These are phyloP conservation scores for Solanum bukasovii DNA, from an alignment of 257 asterid species.

Conservation along the genomic window DNA sequence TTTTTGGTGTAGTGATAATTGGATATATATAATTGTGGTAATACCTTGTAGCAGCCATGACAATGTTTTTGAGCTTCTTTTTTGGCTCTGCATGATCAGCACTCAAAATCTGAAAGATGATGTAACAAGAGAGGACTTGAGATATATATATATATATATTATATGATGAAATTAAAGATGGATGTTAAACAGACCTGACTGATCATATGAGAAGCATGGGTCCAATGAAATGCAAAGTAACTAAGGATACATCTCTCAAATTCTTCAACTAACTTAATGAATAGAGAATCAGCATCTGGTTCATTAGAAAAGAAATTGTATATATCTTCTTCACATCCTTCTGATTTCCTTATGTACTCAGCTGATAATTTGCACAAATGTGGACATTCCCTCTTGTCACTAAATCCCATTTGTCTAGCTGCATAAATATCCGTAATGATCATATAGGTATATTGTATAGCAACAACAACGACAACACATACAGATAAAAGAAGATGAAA, in stretches of 20 bases:
- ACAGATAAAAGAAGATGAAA: neutral
- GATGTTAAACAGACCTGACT: slow-evolving; percentile 42
- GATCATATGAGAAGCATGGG: slow-evolving; percentile 64
- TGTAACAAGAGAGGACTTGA: neutral
- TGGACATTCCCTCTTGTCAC: slow-evolving; percentile 69
- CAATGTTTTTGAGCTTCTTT: slow-evolving; percentile 77
- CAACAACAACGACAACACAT: neutral
- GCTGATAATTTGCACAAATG: slow-evolving; percentile 75
- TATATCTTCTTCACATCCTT: slow-evolving; percentile 75
- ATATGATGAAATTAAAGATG: neutral
- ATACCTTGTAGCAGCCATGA: slow-evolving; percentile 94
- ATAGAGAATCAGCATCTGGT: slow-evolving; percentile 71
- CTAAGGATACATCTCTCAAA: slow-evolving; percentile 84
- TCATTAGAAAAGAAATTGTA: slow-evolving; percentile 64
- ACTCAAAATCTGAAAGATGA: slow-evolving; percentile 49
- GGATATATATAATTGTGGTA: neutral
- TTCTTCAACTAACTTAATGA: slow-evolving; percentile 82
- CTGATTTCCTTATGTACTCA: slow-evolving; percentile 63
- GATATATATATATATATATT: neutral
- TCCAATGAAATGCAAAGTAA: slow-evolving; percentile 95
- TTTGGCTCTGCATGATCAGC: slow-evolving; percentile 52
- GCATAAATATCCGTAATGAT: neutral
- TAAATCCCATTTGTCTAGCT: slow-evolving; percentile 93
- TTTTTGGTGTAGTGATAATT: neutral
- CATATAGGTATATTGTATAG: neutral